Base-by-base conservation (phyloP, 2,329 filamentous ascomycete species). In the Aaosphaeria pasadenensis region DNA sequence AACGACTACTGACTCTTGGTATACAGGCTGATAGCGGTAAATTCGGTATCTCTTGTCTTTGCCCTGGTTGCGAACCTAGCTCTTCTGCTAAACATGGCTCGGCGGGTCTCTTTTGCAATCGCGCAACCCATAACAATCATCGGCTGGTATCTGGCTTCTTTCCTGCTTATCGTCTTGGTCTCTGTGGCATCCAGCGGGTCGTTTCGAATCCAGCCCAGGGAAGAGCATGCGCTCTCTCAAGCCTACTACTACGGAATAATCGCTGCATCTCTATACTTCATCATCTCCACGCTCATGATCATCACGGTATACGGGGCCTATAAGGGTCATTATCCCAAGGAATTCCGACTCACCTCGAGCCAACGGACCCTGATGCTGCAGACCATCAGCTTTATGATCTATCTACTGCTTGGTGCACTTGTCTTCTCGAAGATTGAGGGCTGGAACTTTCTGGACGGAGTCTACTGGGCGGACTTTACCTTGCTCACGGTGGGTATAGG, bases 191-290 rank as follows among this genome's bases (percentile, higher is more conserved):
- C 73, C 0, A 71, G 74, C 6, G 64, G 67, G 2, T 54, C 71
- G 7, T 76, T 79, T 47, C 71, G 69, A 11, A 63, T 77, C 7
- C 65, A 68, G 17, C 71, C 75, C 0, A 66, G 66, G 11, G 48
- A 64, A 38, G 63, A 70, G 7, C 75, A 77, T 53, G 73, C 78
- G 1, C 63, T 84, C 28, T 77, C 77, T 0, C 77, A 81, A 54
- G 78, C 79, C 5, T 84, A 77, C 60, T 85, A 84, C 59, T 84
- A 83, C 54, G 81, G 73, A 1, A 77, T 82, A 45, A 80, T 82
- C 47, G 82, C 82, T 4, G 78, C 81, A 3, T 73, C 60, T 0
- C 60, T 83, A 3, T 84, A 84, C 57, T 78, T 80, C 49, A 70
- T 82, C 45, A 76, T 84, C 36, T 73, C 78, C 1, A 71, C 71